Conservation (phyloP, 106 monocot species). For the Gastrodia elata region DNA sequence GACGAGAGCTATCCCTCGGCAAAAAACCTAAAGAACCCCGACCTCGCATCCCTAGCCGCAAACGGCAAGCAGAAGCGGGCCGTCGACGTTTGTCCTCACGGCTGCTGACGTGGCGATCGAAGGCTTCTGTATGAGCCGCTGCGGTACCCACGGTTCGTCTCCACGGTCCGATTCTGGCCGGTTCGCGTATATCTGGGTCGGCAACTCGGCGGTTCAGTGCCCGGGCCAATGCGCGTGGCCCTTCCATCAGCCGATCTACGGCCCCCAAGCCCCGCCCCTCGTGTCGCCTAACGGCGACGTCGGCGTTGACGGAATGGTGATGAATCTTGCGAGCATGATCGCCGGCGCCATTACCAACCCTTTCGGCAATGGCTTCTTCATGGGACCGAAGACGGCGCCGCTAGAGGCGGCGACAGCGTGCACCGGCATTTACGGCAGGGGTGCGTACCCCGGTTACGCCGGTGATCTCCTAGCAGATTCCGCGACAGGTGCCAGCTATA, state of each 20-base stretch:
- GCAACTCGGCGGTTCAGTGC: conserved; percentile 39
- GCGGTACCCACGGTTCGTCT: conserved; percentile 29
- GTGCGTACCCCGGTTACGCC: conserved; percentile 47
- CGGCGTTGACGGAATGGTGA: conserved; percentile 43
- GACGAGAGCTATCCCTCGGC: conserved; percentile 32
- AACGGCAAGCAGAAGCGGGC: conserved; percentile 13
- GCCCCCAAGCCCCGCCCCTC: conserved; percentile 41
- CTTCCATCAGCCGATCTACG: conserved; percentile 45
- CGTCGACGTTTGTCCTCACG: conserved; percentile 37
- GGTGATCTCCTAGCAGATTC: conserved; percentile 30
- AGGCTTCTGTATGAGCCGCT: conserved; percentile 53
- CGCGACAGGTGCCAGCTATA: conserved; percentile 40
- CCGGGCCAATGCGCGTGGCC: conserved; percentile 63
- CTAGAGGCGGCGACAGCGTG: conserved; percentile 50
- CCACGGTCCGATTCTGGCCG: conserved; percentile 3
- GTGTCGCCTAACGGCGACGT: conserved; percentile 44
- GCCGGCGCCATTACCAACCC: conserved; percentile 47
- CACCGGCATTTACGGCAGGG: conserved; percentile 32
- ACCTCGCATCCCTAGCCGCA: conserved; percentile 28
- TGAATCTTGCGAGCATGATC: conserved; percentile 43
- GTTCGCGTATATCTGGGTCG: conserved; percentile 41
- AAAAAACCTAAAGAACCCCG: conserved; percentile 18
- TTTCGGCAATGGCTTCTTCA: conserved; percentile 35
- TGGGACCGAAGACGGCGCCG: conserved; percentile 35
- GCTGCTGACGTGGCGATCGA: conserved; percentile 39